These are phyloP conservation scores for Fusarium hainanense DNA, from an alignment of 2,329 filamentous ascomycete species.

Conservation along the genomic window DNA sequence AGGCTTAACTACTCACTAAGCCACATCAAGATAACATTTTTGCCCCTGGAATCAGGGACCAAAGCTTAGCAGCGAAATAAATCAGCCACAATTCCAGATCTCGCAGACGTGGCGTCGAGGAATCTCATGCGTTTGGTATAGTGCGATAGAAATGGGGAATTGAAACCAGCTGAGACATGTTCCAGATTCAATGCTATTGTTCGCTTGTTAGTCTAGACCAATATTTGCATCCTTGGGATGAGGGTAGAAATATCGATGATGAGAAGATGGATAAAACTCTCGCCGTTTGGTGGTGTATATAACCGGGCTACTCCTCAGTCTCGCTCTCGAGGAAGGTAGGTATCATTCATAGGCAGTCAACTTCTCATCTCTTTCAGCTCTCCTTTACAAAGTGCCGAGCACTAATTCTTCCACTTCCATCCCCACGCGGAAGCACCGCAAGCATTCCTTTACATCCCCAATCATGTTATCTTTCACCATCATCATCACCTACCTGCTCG, in stretches of 20 bases:
- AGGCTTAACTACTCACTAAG: not conserved
- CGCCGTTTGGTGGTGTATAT: not conserved
- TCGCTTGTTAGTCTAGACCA: constrained; percentile 22
- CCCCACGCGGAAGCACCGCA: constrained; percentile 17
- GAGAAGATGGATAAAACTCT: not conserved
- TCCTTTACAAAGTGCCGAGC: constrained; percentile 1
- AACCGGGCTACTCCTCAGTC: not conserved
- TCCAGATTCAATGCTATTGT: constrained; percentile 19
- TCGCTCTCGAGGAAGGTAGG: not conserved
- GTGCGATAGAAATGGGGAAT: not conserved
- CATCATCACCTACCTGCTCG: constrained; percentile 47
- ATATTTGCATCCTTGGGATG: constrained; percentile 1
- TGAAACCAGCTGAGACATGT: constrained; percentile 13
- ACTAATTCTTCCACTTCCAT: not conserved
- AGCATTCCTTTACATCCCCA: not conserved
- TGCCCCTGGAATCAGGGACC: constrained; percentile 26
- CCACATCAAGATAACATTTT: not conserved
- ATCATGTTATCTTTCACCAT: not conserved
- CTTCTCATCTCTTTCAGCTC: not conserved
- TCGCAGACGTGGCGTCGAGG: constrained; percentile 12
- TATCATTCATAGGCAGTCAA: not conserved
- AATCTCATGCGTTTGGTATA: constrained; percentile 6
- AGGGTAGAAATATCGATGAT: not conserved
- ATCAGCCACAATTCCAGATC: constrained; percentile 32
- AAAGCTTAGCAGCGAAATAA: constrained; percentile 18